These are phyloP conservation scores for Phytophthora europaea DNA, from an alignment of 352 stramenopile genomes.

Conservation along the genomic window DNA sequence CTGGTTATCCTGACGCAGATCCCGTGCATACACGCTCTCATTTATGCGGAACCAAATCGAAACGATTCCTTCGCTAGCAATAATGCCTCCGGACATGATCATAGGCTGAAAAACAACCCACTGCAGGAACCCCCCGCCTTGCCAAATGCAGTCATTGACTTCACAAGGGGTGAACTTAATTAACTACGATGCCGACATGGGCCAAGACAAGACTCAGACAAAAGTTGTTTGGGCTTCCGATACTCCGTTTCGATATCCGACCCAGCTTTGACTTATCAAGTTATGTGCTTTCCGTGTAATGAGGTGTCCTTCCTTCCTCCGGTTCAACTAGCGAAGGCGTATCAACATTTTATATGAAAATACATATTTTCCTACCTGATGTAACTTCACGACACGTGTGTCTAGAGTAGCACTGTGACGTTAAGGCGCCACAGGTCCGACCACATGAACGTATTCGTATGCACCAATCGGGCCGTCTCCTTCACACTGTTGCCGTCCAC, in stretches of 20 bases:
- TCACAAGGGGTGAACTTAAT: constrained; percentile 20
- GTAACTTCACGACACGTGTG: not conserved
- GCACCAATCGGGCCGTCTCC: constrained; percentile 38
- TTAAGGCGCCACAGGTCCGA: constrained; percentile 37
- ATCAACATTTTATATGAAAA: not conserved
- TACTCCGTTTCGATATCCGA: constrained; percentile 28
- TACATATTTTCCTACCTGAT: not conserved
- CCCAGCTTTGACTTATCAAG: constrained; percentile 20
- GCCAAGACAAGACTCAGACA: constrained; percentile 24
- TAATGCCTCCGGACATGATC: constrained; percentile 34
- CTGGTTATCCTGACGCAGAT: constrained; percentile 26
- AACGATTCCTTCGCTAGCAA: constrained; percentile 21
- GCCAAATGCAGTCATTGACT: constrained; percentile 18
- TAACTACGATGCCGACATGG: constrained; percentile 22
- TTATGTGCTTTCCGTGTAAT: constrained; percentile 25
- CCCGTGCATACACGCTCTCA: constrained; percentile 24
- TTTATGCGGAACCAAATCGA: constrained; percentile 23
- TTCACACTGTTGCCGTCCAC: constrained; percentile 47
- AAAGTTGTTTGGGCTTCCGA: constrained; percentile 19
- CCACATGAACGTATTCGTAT: constrained; percentile 42
- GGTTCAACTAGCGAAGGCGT: not conserved
- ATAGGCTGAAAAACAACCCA: constrained; percentile 28
- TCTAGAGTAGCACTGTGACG: constrained; percentile 32
- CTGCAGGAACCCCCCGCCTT: constrained; percentile 24
- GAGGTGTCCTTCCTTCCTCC: not conserved